phyloP scores from a whole-genome alignment of 768 basidiomycete genomes.

The Suillus cothurnatus region DNA sequence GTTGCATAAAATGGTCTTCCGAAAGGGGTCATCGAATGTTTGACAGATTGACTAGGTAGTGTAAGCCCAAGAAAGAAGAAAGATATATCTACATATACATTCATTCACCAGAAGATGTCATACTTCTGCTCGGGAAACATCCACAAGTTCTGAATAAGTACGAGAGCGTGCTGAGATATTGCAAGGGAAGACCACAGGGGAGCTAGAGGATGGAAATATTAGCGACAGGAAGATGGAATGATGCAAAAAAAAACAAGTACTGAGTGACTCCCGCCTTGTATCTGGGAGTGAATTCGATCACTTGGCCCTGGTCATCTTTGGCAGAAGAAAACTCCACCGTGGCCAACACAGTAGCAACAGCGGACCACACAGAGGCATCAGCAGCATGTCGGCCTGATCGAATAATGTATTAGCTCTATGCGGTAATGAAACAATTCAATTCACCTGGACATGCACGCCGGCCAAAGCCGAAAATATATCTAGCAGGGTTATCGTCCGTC shows the following conservation, averaged over 20 bases:
- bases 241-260: not conserved
- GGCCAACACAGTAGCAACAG: slow-evolving; percentile 9
- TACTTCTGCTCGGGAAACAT: not conserved
- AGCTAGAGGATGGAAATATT: not conserved
- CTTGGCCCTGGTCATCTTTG: slow-evolving; percentile 9
- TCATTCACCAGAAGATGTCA: not conserved
- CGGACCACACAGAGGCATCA: slow-evolving; percentile 11
- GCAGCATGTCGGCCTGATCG: slow-evolving; percentile 6
- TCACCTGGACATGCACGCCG: not conserved
- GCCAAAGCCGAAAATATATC: not conserved
- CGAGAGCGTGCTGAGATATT: not conserved
- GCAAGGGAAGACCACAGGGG: not conserved
- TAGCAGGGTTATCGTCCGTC: not conserved
- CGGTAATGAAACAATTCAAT: not conserved
- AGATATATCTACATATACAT: too few species aligned
- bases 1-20: too few species aligned
- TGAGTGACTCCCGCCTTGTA: not conserved
- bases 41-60: too few species aligned
- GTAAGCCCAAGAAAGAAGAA: not conserved
- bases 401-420: not conserved
- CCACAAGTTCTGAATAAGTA: not conserved
- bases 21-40: too few species aligned
- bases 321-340: slow-evolving; percentile 4
- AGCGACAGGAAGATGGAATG: not conserved
- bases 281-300: slow-evolving; percentile 7